These are phyloP conservation scores for Camellia japonica DNA, from an alignment of 148 eudicot species.

Conservation along the genomic window DNA sequence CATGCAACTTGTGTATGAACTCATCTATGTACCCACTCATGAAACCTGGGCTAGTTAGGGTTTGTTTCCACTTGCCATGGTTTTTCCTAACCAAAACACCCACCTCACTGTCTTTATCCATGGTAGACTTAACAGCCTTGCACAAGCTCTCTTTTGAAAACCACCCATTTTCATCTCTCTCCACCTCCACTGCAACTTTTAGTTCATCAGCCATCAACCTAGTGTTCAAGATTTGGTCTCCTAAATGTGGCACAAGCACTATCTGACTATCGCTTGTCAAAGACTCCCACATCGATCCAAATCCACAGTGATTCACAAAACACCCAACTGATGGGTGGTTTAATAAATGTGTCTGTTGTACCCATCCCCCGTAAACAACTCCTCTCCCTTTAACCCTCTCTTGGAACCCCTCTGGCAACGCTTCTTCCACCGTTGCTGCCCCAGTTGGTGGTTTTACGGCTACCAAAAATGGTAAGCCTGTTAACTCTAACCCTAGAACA, in stretches of 20 bases:
- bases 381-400: conserved; percentile 46
- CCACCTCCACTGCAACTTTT: conserved; percentile 73
- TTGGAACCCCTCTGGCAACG: conserved; percentile 57
- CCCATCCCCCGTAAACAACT: conserved; percentile 52
- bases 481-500: conserved; percentile 52
- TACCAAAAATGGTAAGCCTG: conserved; percentile 52
- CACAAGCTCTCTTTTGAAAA: conserved; percentile 54
- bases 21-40: conserved; percentile 38
- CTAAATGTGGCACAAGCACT: conserved; percentile 55
- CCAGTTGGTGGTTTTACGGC: conserved; percentile 57
- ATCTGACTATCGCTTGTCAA: conserved; percentile 46
- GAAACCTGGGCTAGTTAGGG: conserved; percentile 26
- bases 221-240: conserved; percentile 62
- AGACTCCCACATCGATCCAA: conserved; percentile 80
- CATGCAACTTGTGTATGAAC: conserved; percentile 32
- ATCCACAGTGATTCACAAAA: conserved; percentile 71
- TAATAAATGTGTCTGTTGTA: conserved; percentile 45
- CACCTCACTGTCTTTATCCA: conserved; percentile 42
- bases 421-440: conserved; percentile 45
- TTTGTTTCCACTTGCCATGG: conserved; percentile 36
- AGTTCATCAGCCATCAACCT: conserved; percentile 55
- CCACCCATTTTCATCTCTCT: conserved; percentile 54
- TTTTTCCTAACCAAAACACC: conserved; percentile 24
- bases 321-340: conserved; percentile 65
- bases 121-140: conserved; percentile 41